Base-by-base conservation (phyloP, 139 green algal species). In the Picochlorum sp. region DNA sequence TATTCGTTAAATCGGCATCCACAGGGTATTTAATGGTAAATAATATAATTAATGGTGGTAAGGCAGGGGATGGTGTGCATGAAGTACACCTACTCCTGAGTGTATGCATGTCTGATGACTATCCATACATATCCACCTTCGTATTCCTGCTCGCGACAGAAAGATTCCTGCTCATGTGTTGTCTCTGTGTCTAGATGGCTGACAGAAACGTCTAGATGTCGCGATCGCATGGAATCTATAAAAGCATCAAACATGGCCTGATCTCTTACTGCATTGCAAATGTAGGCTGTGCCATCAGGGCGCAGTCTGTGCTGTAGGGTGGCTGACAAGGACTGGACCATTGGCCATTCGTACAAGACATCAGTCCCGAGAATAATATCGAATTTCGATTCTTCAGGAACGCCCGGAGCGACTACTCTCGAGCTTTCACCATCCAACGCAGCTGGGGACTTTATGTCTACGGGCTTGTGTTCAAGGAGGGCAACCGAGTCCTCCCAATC, bases 281-380 rank as follows among this genome's bases (percentile, higher is more conserved):
- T 66, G 62, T 90, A 63, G 18, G 76, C 75, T 6, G 57, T 50
- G 6, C 84, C 80, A 4, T 70, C 80, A 2, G 62, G 70, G 8
- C 50, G 37, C 28, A 90, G 55, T 4, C 83, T 59, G 51, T 87
- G 78, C 38, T 59, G 63, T n/a, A 92, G 16, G 10, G 81, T 81
- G 37, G 82, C 75, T 18, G 85, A 77, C 38, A 92, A 20, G 37
- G 44, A 50, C 30, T 58, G 15, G 1, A 41, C 60, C 60, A 67
- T 72, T 38, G 50, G 20, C 63, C 51, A 76, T 73, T 93, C 86
- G 65, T 93, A 93, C 72, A 93, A 76, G 9, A 92, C 70, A 58
- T 93, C 86, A 6, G 76, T 86, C 0, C 81, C 86, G 20, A 93
- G 54, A 3, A 93, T 72, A 0, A 92, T 63, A 0, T 75, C 49